Conservation (phyloP, 2,329 filamentous ascomycete genomes). For the Colletotrichum sp. region DNA sequence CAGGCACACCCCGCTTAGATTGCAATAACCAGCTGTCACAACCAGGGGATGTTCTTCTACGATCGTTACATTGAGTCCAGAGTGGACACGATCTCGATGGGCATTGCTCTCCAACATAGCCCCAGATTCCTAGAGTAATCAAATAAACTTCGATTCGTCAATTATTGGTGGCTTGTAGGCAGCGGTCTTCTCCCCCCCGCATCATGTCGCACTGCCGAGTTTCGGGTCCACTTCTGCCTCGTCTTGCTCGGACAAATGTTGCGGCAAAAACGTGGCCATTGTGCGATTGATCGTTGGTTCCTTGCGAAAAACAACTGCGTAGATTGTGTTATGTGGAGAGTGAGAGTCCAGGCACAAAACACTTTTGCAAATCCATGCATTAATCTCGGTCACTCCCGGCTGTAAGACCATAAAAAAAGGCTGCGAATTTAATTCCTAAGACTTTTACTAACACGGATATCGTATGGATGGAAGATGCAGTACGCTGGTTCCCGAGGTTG, state of each 20-base stretch:
- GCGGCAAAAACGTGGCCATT: neutral
- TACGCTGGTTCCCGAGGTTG: too few relatives aligned
- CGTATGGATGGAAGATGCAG: neutral
- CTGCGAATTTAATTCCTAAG: neutral
- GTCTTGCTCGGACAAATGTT: neutral
- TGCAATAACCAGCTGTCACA: neutral
- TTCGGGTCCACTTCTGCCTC: neutral
- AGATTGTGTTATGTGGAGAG: neutral
- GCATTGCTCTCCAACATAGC: neutral
- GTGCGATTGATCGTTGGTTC: neutral
- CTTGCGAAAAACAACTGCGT: neutral
- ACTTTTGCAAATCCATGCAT: neutral
- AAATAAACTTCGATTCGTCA: neutral
- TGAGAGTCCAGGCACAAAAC: neutral
- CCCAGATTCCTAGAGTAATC: neutral
- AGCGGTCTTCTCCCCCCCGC: neutral
- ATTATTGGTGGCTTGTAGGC: neutral
- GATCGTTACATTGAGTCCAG: neutral
- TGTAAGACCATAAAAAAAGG: neutral
- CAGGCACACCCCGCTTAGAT: neutral
- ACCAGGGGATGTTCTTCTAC: neutral
- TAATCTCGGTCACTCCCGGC: neutral
- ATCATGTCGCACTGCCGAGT: neutral
- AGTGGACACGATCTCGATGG: neutral
- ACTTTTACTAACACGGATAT: rapidly evolving